A percentile compares a stretch with the other conserved stretches of the same genome.
Evolutionary conservation across 1,284 basidiomycete genomes (phyloP).

Genomic region (Ceratobasidium sp.): DNA sequence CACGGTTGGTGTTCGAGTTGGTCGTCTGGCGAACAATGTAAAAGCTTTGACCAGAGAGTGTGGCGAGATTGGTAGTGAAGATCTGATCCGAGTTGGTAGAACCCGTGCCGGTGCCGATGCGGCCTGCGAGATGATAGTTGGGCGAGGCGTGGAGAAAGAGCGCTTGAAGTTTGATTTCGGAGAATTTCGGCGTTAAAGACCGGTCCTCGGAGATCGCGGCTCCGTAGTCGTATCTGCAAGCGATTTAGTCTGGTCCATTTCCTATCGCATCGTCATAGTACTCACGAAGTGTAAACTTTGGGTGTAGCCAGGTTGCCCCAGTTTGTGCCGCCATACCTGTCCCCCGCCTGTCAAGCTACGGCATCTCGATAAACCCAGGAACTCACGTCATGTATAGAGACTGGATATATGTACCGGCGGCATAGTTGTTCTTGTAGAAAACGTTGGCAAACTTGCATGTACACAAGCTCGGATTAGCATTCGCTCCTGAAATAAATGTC

Average conservation of each 20-base stretch:
- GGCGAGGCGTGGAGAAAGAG: conserved; percentile 49
- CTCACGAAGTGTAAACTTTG: conserved; percentile 63
- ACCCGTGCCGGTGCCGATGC: conserved; percentile 24
- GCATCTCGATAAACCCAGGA: background rate
- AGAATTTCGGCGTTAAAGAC: conserved; percentile 47
- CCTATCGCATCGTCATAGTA: conserved; percentile 44
- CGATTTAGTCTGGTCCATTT: background rate
- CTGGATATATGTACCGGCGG: conserved; percentile 58
- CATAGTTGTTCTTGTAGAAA: conserved; percentile 58
- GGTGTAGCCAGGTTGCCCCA: conserved; percentile 63
- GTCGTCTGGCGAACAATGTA: conserved; percentile 37
- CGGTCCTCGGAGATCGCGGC: conserved; percentile 49
- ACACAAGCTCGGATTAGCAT: background rate
- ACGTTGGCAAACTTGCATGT: conserved; percentile 41
- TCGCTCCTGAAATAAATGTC: conserved; percentile 16
- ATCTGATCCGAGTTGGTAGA: conserved; percentile 50
- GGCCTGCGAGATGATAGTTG: conserved; percentile 47
- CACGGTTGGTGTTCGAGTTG: conserved; percentile 20
- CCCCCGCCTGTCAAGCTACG: background rate
- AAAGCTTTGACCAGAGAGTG: conserved; percentile 52
- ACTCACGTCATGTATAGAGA: conserved; percentile 58
- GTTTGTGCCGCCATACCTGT: conserved; percentile 63
- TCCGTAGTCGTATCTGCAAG: conserved; percentile 39
- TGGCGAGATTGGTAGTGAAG: conserved; percentile 59
- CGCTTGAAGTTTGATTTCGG: conserved; percentile 49